Percentiles rank a stretch among this genome's conserved stretches.
Conservation (phyloP, 495 filamentous ascomycete genomes). For the Penicillium robsamsonii region DNA sequence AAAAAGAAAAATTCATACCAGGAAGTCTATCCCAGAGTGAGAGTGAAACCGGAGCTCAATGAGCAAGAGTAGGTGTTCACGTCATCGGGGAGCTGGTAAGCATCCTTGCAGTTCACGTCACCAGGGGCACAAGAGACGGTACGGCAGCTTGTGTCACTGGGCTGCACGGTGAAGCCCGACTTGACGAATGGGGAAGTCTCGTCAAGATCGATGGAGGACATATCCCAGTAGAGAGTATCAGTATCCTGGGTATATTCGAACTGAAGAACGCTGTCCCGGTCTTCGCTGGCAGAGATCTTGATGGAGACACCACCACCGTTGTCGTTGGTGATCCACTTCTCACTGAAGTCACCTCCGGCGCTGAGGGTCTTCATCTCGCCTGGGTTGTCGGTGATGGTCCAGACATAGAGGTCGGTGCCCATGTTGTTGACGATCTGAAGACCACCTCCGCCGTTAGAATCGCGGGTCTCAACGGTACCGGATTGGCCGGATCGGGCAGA, state of each 20-base stretch:
- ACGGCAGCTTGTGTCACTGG: slow-evolving; percentile 27
- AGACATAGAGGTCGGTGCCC: slow-evolving; percentile 39
- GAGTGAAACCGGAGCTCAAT: slow-evolving; percentile 22
- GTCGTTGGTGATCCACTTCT: slow-evolving; percentile 38
- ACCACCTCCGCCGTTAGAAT: slow-evolving; percentile 17
- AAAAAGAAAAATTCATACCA: neutral
- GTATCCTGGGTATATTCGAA: slow-evolving; percentile 30
- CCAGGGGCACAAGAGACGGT: slow-evolving; percentile 28
- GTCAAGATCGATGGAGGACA: slow-evolving; percentile 37
- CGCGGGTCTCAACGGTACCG: slow-evolving; percentile 13
- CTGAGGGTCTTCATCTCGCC: slow-evolving; percentile 41
- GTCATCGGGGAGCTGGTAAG: slow-evolving; percentile 38
- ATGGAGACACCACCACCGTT: slow-evolving; percentile 48
- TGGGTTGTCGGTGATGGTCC: slow-evolving; percentile 38
- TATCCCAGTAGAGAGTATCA: slow-evolving; percentile 29
- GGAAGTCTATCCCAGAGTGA: slow-evolving; percentile 29
- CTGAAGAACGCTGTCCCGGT: slow-evolving; percentile 42
- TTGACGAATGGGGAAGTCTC: slow-evolving; percentile 21
- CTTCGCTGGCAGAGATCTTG: slow-evolving; percentile 41
- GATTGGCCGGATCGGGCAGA: slow-evolving; percentile 11
- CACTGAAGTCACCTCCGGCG: slow-evolving; percentile 34
- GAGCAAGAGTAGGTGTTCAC: slow-evolving; percentile 33
- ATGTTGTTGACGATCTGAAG: slow-evolving; percentile 41
- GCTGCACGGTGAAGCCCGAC: slow-evolving; percentile 20
- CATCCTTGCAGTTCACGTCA: slow-evolving; percentile 26